Evolutionary conservation across 768 basidiomycete genomes (phyloP).

Genomic region (Mycena filopes): DNA sequence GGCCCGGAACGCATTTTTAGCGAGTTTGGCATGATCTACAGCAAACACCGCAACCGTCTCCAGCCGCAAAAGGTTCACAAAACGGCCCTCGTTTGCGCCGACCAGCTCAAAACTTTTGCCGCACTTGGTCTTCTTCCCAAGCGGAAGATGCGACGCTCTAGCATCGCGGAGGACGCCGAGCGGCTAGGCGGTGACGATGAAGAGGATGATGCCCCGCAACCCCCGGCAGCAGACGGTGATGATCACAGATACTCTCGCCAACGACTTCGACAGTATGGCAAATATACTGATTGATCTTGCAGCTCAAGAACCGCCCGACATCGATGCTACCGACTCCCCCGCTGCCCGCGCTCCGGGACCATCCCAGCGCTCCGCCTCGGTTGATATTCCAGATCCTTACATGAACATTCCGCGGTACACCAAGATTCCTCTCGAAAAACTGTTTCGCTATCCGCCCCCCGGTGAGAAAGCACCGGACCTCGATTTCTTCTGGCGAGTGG

Average conservation of each 20-base stretch:
- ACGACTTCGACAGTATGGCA: not conserved
- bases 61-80: conserved; percentile 34
- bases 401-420: not conserved
- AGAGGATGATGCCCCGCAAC: not conserved
- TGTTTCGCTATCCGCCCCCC: not conserved
- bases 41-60: conserved; percentile 38
- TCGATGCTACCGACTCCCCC: not conserved
- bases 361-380: not conserved
- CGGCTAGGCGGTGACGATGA: not conserved
- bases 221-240: not conserved
- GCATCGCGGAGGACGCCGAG: not conserved
- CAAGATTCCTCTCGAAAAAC: not conserved
- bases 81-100: conserved; percentile 20
- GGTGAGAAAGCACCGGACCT: not conserved
- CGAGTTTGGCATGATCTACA: conserved; percentile 40
- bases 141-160: conserved; percentile 1
- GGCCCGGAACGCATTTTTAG: conserved; percentile 43
- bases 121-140: not conserved
- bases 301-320: not conserved
- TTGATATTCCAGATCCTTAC: not conserved
- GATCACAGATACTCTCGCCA: not conserved
- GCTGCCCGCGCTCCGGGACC: no score
- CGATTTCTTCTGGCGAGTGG: conserved; percentile 7
- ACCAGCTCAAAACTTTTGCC: not conserved
- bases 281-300: not conserved